Percentiles rank a stretch among this genome's conserved stretches.
These are phyloP conservation scores for Chytriomyces sp. DNA, from an alignment of 192 early-diverging fungal genomes.

Conservation along the genomic window DNA sequence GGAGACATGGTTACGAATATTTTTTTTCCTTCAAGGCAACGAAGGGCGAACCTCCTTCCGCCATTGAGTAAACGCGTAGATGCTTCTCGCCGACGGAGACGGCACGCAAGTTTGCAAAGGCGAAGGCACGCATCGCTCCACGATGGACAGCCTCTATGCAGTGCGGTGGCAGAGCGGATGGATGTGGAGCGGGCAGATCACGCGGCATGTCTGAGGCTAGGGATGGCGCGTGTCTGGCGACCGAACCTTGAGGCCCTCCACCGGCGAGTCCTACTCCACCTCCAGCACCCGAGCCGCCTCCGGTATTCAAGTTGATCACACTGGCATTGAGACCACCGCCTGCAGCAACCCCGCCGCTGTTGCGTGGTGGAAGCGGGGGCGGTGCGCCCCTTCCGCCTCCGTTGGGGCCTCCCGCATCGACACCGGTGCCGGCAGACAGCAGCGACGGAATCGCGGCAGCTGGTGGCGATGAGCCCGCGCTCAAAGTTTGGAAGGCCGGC, in stretches of 20 bases:
- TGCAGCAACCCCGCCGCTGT: not conserved
- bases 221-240: no score
- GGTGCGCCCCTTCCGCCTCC: not conserved
- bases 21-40: no score
- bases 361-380: not conserved
- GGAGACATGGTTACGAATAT: not conserved
- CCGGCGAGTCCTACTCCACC: not conserved
- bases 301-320: no score
- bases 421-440: not conserved
- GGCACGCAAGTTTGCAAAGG: slow-evolving; percentile 51
- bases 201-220: not conserved
- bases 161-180: slow-evolving; percentile 19
- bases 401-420: not conserved
- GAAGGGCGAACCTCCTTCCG: no score
- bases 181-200: not conserved
- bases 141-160: slow-evolving; percentile 56
- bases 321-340: not conserved
- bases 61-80: slow-evolving; percentile 32
- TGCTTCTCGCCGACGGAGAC: slow-evolving; percentile 41
- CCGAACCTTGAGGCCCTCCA: no score
- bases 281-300: not conserved
- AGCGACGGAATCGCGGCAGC: not conserved
- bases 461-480: not conserved
- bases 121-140: slow-evolving; percentile 49
- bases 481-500: not conserved